phyloP scores from a whole-genome alignment of 2,329 filamentous ascomycete species.

The Calonectria fujianensis region DNA sequence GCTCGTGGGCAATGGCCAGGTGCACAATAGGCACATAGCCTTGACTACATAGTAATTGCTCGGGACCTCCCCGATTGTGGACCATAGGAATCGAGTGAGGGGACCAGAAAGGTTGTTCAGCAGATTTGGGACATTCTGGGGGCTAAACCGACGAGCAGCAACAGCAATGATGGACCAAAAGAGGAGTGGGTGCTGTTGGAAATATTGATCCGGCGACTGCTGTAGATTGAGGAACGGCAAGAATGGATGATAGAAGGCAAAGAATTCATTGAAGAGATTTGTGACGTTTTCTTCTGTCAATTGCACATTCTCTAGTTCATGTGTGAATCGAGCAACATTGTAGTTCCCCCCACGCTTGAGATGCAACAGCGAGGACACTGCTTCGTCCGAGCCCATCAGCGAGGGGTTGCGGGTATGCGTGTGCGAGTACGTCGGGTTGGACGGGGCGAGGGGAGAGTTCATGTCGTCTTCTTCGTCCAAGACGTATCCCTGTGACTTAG shows the following conservation, averaged over 20 bases:
- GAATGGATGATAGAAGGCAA: constrained; percentile 84
- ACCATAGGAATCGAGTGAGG: constrained; percentile 84
- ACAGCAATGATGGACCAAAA: constrained; percentile 91
- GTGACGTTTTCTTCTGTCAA: constrained; percentile 78
- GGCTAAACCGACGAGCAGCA: constrained; percentile 81
- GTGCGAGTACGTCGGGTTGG: constrained; percentile 73
- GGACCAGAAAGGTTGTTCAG: constrained; percentile 81
- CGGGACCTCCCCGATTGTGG: constrained; percentile 84
- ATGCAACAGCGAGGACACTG: constrained; percentile 79
- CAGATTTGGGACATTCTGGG: constrained; percentile 73
- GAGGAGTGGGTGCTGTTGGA: constrained; percentile 84
- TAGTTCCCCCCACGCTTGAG: constrained; percentile 80
- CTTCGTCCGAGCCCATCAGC: constrained; percentile 81
- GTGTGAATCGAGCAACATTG: constrained; percentile 74
- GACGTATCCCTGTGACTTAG: constrained; percentile 75
- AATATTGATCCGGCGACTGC: constrained; percentile 83
- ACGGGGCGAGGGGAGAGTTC: constrained; percentile 73
- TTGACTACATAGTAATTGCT: constrained; percentile 89
- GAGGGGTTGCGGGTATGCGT: constrained; percentile 78
- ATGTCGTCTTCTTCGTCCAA: constrained; percentile 74
- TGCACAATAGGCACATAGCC: constrained; percentile 85
- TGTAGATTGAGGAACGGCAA: constrained; percentile 82
- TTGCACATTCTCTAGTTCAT: constrained; percentile 78
- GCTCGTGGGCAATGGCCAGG: constrained; percentile 89
- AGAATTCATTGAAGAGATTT: constrained; percentile 84